Percentiles rank a stretch among this genome's conserved stretches.
Evolutionary conservation across 164 flowering plant species (phyloP).

Genomic region (Vitis cinerea): DNA sequence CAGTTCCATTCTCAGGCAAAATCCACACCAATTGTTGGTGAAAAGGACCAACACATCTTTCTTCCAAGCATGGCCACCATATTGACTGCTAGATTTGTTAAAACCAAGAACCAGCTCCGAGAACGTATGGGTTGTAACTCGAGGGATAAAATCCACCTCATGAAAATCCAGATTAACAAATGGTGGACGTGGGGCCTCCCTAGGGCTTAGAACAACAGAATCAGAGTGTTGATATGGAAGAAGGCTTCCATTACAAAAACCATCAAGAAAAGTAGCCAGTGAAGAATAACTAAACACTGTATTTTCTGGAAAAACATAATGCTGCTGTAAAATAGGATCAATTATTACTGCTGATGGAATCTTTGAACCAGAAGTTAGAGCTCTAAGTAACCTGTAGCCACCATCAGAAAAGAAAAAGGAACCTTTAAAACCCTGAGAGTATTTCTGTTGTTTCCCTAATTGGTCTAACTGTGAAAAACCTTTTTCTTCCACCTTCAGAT

Average conservation of each 20-base stretch:
- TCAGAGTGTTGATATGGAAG: slow-evolving; percentile 62
- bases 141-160: slow-evolving; percentile 71
- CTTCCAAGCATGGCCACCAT: slow-evolving; percentile 34
- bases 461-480: slow-evolving; percentile 9
- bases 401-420: slow-evolving; percentile 82
- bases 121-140: slow-evolving; percentile 49
- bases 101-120: slow-evolving; percentile 50
- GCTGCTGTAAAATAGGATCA: slow-evolving; percentile 70
- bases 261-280: slow-evolving; percentile 47
- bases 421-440: slow-evolving; percentile 31
- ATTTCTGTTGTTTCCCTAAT: slow-evolving; percentile 16
- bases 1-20: slow-evolving; percentile 89
- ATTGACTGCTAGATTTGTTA: slow-evolving; percentile 32
- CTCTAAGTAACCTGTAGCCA: slow-evolving; percentile 51
- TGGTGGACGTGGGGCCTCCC: slow-evolving; percentile 52
- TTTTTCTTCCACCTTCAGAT: slow-evolving; percentile 21
- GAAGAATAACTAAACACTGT: slow-evolving; percentile 38
- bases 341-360: slow-evolving; percentile 72
- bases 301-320: slow-evolving; percentile 58
- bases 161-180: slow-evolving; percentile 79
- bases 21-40: slow-evolving; percentile 89
- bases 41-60: slow-evolving; percentile 88
- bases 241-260: slow-evolving; percentile 66
- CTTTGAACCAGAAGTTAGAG: slow-evolving; percentile 50
- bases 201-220: slow-evolving; percentile 29